Conservation (phyloP, 2,329 filamentous ascomycete species). For the Talaromyces atroroseus region DNA sequence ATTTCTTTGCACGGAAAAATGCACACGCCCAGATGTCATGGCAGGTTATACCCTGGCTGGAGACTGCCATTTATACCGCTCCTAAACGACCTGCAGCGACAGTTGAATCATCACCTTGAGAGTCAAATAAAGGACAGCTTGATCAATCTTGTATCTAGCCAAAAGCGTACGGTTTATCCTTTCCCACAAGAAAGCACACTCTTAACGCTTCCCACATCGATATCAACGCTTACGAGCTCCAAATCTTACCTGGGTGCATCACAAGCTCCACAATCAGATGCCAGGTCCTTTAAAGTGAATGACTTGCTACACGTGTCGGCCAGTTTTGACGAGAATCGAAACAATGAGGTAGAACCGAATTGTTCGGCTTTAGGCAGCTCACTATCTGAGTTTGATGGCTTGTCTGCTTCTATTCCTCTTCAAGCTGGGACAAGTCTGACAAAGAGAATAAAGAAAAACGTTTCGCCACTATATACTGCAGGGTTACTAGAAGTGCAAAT, state of each 20-base stretch:
- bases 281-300: background rate
- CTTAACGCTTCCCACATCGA: constrained; percentile 15
- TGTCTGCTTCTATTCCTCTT: background rate
- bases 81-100: constrained; percentile 9
- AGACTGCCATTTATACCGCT: constrained; percentile 15
- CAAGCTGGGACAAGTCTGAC: background rate
- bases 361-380: no score
- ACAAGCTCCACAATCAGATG: background rate
- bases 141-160: constrained; percentile 5
- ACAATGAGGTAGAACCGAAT: no score
- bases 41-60: constrained; percentile 13
- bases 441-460: background rate
- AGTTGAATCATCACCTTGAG: constrained; percentile 13
- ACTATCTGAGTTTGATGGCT: no score
- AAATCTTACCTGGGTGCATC: background rate
- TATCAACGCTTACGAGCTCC: constrained; percentile 8
- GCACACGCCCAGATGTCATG: constrained; percentile 18
- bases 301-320: no score
- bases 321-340: no score
- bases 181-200: constrained; percentile 19
- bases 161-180: constrained; percentile 13
- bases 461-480: background rate
- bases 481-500: background rate
- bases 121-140: constrained; percentile 8
- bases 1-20: constrained; percentile 16